Conservation (phyloP, 768 basidiomycete genomes). For the Coprinopsis strossmayeri region DNA sequence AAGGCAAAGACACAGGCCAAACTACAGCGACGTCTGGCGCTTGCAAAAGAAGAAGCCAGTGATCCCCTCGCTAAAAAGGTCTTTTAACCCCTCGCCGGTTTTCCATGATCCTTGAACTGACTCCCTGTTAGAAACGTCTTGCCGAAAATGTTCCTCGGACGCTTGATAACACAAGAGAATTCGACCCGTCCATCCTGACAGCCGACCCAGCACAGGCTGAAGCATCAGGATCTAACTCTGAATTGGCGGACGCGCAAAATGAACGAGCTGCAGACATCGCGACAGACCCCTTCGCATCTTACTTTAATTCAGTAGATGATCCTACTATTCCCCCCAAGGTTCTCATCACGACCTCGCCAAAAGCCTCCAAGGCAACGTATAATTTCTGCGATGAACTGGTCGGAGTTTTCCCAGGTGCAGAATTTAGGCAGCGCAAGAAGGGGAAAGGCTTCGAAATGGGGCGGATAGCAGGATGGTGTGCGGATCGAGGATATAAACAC, state of each 20-base stretch:
- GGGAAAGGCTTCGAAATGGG: conserved; percentile 90
- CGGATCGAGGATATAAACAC: conserved; percentile 81
- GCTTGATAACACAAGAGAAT: conserved; percentile 89
- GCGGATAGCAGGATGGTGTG: conserved; percentile 88
- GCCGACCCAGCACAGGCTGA: conserved; percentile 36
- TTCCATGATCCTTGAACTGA: neutral
- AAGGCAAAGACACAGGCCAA: conserved; percentile 76
- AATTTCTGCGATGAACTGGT: conserved; percentile 90
- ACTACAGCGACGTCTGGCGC: conserved; percentile 71
- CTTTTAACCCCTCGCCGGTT: conserved; percentile 11
- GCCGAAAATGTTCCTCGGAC: conserved; percentile 85
- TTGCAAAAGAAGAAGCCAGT: conserved; percentile 67
- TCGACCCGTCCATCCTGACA: conserved; percentile 63
- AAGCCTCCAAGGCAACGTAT: conserved; percentile 84
- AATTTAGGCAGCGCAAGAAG: conserved; percentile 81
- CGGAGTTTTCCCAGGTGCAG: conserved; percentile 86
- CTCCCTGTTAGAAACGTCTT: conserved; percentile 63
- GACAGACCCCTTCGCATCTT: conserved; percentile 71
- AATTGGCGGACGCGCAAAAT: too few species aligned
- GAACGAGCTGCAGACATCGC: conserved; percentile 66
- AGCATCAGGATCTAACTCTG: conserved; percentile 26
- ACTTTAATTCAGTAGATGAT: conserved; percentile 63
- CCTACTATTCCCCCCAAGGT: conserved; percentile 77
- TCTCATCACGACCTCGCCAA: conserved; percentile 84
- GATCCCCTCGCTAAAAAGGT: conserved; percentile 80